Evolutionary conservation across 208 protist genomes (phyloP), one percentile per base, ranked within the genome.

Genomic region (Phytomonas serpens): DNA sequence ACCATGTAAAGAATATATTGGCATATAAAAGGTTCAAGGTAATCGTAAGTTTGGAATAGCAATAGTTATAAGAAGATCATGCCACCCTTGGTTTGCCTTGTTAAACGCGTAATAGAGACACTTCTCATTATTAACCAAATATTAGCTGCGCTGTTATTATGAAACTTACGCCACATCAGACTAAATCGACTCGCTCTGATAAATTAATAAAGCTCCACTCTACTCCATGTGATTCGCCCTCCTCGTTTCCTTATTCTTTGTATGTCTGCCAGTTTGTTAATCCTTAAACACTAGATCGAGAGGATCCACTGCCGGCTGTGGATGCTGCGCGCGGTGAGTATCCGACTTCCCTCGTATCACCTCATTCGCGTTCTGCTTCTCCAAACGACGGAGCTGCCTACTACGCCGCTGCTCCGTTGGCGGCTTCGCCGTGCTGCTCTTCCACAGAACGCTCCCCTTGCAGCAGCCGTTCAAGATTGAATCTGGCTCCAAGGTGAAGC

Each of bases 381-480:
- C 85, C 57, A 94, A 74, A 11, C 79, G 83, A 27, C 87, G 87
- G 63, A 85, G 74, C 74, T 93, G 90, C 70, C 87, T 82, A 62
- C 87, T 82, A 31, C 85, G 85, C 63, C 89, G 89, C 74, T 92
- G 87, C 79, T 92, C 85, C 40, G 87, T 94, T 37, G 89, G 89
- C 9, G 87, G 77, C 73, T 77, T 78, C 31, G 87, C 79, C 37
- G 74, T 68, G 16, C 73, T 72, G 86, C 95, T 99, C 69, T 92
- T 89, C 82, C 93, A 99, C 34, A 99, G 76, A 36, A 97, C 96
- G 51, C 77, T 82, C 57, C 98, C 98, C 71, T 92, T 84, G 73
- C 98, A 98, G 77, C 87, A 87, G 52, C 97, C 97, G 72, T 96
- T 92, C 69, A 99, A 89, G 75, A 99, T 98, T 51, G 87, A 83